Evolutionary conservation across 305 asterid species (phyloP), one percentile per base, ranked within the genome.

Genomic region (Fraxinus xanthoxyloides): DNA sequence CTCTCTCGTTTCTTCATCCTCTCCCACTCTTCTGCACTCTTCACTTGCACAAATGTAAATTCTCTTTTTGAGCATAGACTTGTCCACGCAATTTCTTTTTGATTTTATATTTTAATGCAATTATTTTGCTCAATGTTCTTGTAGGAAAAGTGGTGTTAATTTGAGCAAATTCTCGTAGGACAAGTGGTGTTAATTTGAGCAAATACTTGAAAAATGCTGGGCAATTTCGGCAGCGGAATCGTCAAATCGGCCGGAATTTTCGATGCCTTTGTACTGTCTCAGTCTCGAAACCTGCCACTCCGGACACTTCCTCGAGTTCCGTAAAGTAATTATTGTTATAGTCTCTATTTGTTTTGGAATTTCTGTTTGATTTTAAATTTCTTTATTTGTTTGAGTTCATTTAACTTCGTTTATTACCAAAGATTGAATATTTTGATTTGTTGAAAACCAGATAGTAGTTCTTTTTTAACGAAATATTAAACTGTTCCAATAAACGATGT

Each of bases 191-290:
- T 84, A 76, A 80, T 77, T 79, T 85, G 78, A 77, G 59, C 77
- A 88, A 85, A 79, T 86, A 83, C 83, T 82, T 82, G 86, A 87
- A 85, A 76, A 76, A 85, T 76, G 78, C 87, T 5, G 35, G 77
- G 65, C 77, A 78, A 15, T n/a, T 87, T 78, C 88, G 82, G 67
- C 84, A 67, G 74, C 87, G 78, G 78, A 81, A 78, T 23, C 36
- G 77, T 70, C 83, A 79, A 72, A 63, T 77, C 38, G 78, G 86
- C 26, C 86, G 82, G 76, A 82, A 69, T 75, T 80, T 87, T 26
- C 91, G 92, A 74, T 93, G 94, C 88, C 77, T 86, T 70, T 92
- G 94, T 88, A 87, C 92, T 80, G 86, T 84, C 15, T 77, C 92
- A 4, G 90, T 82, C 61, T 80, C 93, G 3, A 93, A 93, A 56